Conservation (phyloP, 1,139 yeast genomes). For the Blastobotrys indianensis region DNA sequence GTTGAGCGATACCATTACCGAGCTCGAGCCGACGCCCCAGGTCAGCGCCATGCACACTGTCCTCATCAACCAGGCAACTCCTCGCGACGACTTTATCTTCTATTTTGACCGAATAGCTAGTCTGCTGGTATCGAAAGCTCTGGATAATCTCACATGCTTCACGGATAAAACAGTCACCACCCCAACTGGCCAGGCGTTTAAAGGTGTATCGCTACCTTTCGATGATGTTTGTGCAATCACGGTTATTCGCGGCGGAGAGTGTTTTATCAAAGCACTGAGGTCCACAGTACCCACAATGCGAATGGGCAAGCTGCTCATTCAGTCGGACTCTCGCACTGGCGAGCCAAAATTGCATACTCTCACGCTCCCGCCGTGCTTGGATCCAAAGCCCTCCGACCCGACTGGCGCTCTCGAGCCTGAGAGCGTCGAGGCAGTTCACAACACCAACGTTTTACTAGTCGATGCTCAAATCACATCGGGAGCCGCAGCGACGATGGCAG, state of each 20-base stretch:
- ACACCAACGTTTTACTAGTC: slow-evolving; percentile 55
- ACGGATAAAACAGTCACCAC: slow-evolving; percentile 39
- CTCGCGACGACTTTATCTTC: slow-evolving; percentile 74
- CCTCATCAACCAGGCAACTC: slow-evolving; percentile 49
- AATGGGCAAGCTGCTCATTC: slow-evolving; percentile 79
- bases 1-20: slow-evolving; percentile 12
- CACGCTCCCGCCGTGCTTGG: slow-evolving; percentile 44
- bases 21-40: slow-evolving; percentile 61
- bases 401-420: slow-evolving; percentile 16
- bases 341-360: slow-evolving; percentile 88
- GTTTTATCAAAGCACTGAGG: slow-evolving; percentile 73
- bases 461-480: slow-evolving; percentile 91
- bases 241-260: slow-evolving; percentile 87
- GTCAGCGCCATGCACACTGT: slow-evolving; percentile 67
- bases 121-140: slow-evolving; percentile 59
- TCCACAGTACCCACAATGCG: slow-evolving; percentile 71
- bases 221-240: slow-evolving; percentile 65
- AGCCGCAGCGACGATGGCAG: slow-evolving; percentile 92
- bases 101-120: slow-evolving; percentile 77
- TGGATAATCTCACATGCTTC: slow-evolving; percentile 42
- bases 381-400: slow-evolving; percentile 17
- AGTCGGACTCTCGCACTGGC: slow-evolving; percentile 81
- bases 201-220: slow-evolving; percentile 40
- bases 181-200: slow-evolving; percentile 37
- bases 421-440: slow-evolving; percentile 17